Percentiles rank a stretch among this genome's conserved stretches.
phyloP scores from a whole-genome alignment of 2,329 filamentous ascomycete genomes.

The Tympanopsis confertula region DNA sequence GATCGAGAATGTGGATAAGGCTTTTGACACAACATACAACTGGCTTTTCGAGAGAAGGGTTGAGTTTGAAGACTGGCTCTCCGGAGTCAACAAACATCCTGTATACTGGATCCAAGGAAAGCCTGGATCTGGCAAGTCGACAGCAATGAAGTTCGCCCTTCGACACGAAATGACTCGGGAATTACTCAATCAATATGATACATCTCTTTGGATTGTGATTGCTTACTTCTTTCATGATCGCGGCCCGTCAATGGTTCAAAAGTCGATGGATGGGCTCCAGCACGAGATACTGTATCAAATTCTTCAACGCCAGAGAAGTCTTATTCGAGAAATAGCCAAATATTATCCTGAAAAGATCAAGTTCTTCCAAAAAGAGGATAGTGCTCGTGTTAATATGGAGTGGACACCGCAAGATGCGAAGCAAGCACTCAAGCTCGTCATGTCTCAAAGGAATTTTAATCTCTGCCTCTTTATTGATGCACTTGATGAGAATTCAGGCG shows the following conservation, averaged over 20 bases:
- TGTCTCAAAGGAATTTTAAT: too few species aligned
- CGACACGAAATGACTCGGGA: conserved; percentile 5
- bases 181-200: conserved; percentile 11
- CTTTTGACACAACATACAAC: conserved; percentile 14
- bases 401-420: too few species aligned
- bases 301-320: too few species aligned
- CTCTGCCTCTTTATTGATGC: conserved; percentile 33
- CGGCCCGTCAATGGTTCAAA: too few species aligned
- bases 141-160: conserved; percentile 25
- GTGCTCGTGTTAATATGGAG: too few species aligned
- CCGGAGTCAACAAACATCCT: too few species aligned
- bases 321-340: conserved; percentile 26
- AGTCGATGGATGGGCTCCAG: too few species aligned
- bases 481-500: conserved; percentile 36
- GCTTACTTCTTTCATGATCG: conserved; percentile 37
- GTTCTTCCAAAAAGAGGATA: conserved; percentile 29
- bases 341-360: conserved; percentile 34
- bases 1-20: too few species aligned
- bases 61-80: conserved; percentile 19
- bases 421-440: too few species aligned
- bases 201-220: too few species aligned
- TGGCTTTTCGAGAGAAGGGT: conserved; percentile 16
- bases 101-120: conserved; percentile 28
- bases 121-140: conserved; percentile 28
- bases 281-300: too few species aligned